phyloP scores from a whole-genome alignment of 176 grass and related monocot species.

The Oryza coarctata region DNA sequence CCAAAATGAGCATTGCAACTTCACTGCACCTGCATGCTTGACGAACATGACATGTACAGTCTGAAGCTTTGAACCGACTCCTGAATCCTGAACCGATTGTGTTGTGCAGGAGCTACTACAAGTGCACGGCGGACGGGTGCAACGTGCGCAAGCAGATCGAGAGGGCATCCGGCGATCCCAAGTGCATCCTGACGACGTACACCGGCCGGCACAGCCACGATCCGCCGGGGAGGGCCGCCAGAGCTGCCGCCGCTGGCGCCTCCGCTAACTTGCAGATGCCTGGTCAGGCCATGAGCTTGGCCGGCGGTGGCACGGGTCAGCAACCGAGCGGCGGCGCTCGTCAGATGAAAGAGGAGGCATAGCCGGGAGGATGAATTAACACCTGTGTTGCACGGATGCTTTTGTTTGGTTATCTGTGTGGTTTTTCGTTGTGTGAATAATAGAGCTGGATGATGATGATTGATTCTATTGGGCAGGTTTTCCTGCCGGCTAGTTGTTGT shows the following conservation, averaged over 20 bases:
- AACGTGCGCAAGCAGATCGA: constrained; percentile 61
- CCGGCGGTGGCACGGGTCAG: not conserved
- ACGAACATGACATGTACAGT: not conserved
- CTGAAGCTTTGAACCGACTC: not conserved
- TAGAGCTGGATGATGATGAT: constrained; percentile 21
- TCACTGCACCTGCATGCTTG: not conserved
- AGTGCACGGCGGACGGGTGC: constrained; percentile 44
- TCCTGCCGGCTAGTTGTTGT: constrained; percentile 34
- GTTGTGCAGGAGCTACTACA: constrained; percentile 56
- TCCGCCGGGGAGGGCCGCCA: constrained; percentile 9
- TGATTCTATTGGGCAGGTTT: constrained; percentile 42
- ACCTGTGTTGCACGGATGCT: not conserved
- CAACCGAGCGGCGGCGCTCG: constrained; percentile 1
- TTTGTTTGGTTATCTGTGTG: constrained; percentile 6
- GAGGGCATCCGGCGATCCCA: constrained; percentile 39
- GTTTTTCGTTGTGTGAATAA: constrained; percentile 41
- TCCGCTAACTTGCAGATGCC: not conserved
- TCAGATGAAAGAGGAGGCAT: constrained; percentile 41
- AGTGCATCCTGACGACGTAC: constrained; percentile 52
- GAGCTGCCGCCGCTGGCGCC: not conserved
- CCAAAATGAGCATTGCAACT: not conserved
- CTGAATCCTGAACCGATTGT: not conserved
- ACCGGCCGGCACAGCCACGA: constrained; percentile 50
- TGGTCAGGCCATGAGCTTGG: not conserved
- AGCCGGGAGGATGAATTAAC: not conserved